These are phyloP conservation scores for Metschnikowia amazonensis DNA, from an alignment of 805 yeast species.

Conservation along the genomic window DNA sequence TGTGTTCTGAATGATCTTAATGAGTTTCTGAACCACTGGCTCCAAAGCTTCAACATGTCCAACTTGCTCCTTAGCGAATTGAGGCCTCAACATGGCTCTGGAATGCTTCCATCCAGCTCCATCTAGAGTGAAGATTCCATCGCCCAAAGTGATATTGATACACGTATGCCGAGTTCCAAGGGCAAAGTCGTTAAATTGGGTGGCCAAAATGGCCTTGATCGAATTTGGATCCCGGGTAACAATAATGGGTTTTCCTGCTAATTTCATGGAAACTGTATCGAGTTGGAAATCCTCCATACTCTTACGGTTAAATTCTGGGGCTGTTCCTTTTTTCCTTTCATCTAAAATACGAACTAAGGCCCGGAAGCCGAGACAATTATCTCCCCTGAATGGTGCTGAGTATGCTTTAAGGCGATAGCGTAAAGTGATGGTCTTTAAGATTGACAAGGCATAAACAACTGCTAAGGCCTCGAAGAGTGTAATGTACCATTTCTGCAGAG, in stretches of 20 bases:
- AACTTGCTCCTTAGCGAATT: slow-evolving; percentile 26
- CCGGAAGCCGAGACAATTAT: slow-evolving; percentile 13
- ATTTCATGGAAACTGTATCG: slow-evolving; percentile 7
- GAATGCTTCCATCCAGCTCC: slow-evolving; percentile 30
- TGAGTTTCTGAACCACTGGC: slow-evolving; percentile 21
- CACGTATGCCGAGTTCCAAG: slow-evolving; percentile 24
- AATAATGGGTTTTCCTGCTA: slow-evolving; percentile 12
- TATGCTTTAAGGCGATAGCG: slow-evolving; percentile 9
- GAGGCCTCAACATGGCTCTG: slow-evolving; percentile 28
- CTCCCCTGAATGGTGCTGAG: slow-evolving; percentile 11
- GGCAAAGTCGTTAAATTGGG: slow-evolving; percentile 25
- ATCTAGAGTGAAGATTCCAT: slow-evolving; percentile 27
- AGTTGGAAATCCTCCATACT: slow-evolving; percentile 5
- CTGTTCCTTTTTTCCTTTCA: slow-evolving; percentile 9
- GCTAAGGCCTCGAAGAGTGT: slow-evolving; percentile 5
- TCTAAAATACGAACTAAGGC: slow-evolving; percentile 6
- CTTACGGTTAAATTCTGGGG: slow-evolving; percentile 10
- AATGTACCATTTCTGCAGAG: slow-evolving; percentile 11
- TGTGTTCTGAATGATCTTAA: slow-evolving; percentile 14
- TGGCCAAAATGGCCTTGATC: slow-evolving; percentile 27
- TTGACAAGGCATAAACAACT: not conserved
- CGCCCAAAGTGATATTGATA: slow-evolving; percentile 22
- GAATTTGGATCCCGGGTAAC: slow-evolving; percentile 23
- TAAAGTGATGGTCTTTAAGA: slow-evolving; percentile 1
- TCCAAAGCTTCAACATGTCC: slow-evolving; percentile 26